Base-by-base conservation (phyloP, 208 protist species). In the Spongospora subterranea region DNA sequence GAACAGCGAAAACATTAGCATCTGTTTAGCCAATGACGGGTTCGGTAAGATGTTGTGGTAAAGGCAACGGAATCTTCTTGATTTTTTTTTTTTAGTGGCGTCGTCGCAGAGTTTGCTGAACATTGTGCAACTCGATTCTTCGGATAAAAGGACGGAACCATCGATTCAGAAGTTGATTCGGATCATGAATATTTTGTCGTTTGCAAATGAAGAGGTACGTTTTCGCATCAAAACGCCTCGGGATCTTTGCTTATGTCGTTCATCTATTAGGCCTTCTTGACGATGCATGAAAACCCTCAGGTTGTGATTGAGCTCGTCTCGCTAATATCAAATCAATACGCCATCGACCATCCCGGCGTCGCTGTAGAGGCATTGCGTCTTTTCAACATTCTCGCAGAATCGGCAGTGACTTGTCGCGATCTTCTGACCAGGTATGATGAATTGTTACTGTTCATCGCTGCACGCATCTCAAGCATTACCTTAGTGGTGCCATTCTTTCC, bases 251-350 rank as follows among this genome's bases (percentile, higher is more conserved):
- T 20, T 43, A 82, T 65, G 20, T 17, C 29, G 54, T 40, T 43
- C 6, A 43, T 82, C n/a, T 35, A 20, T 43, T 43, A 82, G 71
- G 71, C 71, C 6, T 39, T 82, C n/a, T 6, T 82, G n/a, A 82
- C 71, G n/a, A 43, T 82, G 71, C 71, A 82, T 43, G 71, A 82
- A n/a, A 82, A 82, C 71, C 71, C 71, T 6, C 71, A 82, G n/a
- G 71, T 82, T 6, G 35, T 82, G 6, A 43, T 82, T 13, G 71
- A 82, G 35, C n/a, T 82, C 17, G 71, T 82, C 71, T 35, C 71
- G 71, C n/a, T 82, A n/a, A 82, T 82, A 6, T 20, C n/a, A 43
- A n/a, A 43, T 6, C 6, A 13, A 20, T 82, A 39, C 71, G 71
- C 71, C 71, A 35, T 40, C 13, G 71, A 39, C 17, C 71, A 82